Conservation (phyloP, 176 grass and related monocot genomes). For the Ensete glaucum region DNA sequence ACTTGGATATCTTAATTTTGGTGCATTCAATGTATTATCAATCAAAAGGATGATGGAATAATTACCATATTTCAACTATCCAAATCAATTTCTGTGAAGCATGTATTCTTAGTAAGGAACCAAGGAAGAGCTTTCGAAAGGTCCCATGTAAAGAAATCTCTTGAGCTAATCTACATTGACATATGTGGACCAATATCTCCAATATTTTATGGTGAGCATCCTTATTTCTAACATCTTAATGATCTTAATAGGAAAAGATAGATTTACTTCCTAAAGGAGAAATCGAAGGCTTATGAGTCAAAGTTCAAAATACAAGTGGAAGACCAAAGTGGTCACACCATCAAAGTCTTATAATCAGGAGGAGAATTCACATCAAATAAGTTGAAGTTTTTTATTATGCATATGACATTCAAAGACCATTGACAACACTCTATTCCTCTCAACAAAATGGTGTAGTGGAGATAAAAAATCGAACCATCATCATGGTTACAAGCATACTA, state of each 20-base stretch:
- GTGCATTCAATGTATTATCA: not conserved
- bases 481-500: conserved; percentile 5
- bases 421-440: not conserved
- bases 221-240: too few species aligned
- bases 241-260: too few species aligned
- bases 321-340: too few species aligned
- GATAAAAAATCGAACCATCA: not conserved
- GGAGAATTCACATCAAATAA: not conserved
- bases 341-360: too few species aligned
- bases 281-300: too few species aligned
- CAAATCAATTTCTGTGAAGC: not conserved
- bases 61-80: not conserved
- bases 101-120: not conserved
- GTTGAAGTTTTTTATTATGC: not conserved
- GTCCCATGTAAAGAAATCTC: not conserved
- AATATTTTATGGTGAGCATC: too few species aligned
- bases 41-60: not conserved
- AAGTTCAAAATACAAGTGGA: not conserved
- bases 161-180: not conserved
- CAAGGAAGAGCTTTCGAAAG: not conserved
- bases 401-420: not conserved
- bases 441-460: conserved; percentile 9
- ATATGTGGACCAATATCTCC: too few species aligned
- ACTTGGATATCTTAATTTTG: not conserved
- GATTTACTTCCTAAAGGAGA: too few species aligned